Conservation (phyloP, 2,329 filamentous ascomycete species). For the Colletotrichum spaethianum region DNA sequence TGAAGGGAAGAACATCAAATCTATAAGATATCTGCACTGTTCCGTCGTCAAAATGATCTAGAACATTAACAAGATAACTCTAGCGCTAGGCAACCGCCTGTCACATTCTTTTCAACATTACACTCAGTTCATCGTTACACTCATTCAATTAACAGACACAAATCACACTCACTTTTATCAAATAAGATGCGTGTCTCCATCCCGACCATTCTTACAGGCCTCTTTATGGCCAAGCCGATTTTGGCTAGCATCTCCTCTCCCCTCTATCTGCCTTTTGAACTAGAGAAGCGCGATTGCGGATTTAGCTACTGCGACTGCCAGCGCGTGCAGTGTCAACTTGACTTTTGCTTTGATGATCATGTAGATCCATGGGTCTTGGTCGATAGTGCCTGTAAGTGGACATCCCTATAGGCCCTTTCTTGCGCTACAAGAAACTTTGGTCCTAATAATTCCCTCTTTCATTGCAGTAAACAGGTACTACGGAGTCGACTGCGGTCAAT, state of each 20-base stretch:
- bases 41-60: background rate
- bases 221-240: slow-evolving; percentile 1
- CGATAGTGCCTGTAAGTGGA: slow-evolving; percentile 12
- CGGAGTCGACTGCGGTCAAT: slow-evolving; percentile 29
- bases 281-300: slow-evolving; percentile 20
- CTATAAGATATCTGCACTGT: background rate
- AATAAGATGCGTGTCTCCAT: background rate
- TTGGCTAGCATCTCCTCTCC: slow-evolving; percentile 18
- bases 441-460: background rate
- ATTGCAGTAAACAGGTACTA: background rate
- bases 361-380: slow-evolving; percentile 21
- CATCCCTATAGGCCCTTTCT: too few relatives aligned
- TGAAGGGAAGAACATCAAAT: background rate
- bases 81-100: background rate
- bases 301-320: slow-evolving; percentile 17
- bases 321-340: background rate
- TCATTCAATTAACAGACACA: background rate
- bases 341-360: slow-evolving; percentile 27
- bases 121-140: background rate
- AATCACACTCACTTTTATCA: background rate
- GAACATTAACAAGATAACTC: background rate
- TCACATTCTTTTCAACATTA: background rate
- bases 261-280: slow-evolving; percentile 9
- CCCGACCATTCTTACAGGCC: background rate
- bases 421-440: too few relatives aligned